A percentile compares a stretch with the other conserved stretches of the same genome.
Conservation (phyloP, 208 protist species). For the Crithidia fasciculata region DNA sequence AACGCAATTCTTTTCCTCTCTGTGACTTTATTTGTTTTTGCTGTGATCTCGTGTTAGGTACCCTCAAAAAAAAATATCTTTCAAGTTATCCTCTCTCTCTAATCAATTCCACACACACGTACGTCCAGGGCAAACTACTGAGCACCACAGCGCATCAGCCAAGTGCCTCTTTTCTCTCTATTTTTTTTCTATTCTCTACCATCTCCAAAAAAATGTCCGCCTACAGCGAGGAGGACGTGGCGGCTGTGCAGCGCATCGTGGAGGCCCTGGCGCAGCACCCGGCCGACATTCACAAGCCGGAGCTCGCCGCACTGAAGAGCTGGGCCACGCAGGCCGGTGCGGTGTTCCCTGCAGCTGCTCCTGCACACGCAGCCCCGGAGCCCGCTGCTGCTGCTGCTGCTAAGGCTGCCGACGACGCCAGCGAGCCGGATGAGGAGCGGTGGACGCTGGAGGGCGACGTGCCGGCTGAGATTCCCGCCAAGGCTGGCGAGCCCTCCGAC, state of each 20-base stretch:
- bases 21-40: too few relatives aligned
- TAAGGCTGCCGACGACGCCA: slow-evolving; percentile 17
- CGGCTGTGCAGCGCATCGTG: slow-evolving; percentile 49
- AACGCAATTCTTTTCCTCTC: too few relatives aligned
- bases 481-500: slow-evolving; percentile 44
- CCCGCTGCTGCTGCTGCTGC: neutral
- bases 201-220: slow-evolving; percentile 30
- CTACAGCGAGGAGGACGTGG: slow-evolving; percentile 35
- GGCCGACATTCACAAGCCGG: slow-evolving; percentile 47
- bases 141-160: too few relatives aligned
- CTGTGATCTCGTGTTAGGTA: too few relatives aligned
- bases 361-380: neutral
- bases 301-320: slow-evolving; percentile 38
- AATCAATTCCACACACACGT: too few relatives aligned
- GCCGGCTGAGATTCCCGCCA: slow-evolving; percentile 33
- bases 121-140: too few relatives aligned
- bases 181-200: slow-evolving; percentile 13
- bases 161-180: slow-evolving; percentile 12
- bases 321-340: slow-evolving; percentile 50
- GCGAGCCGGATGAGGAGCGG: slow-evolving; percentile 64
- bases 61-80: too few relatives aligned
- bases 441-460: slow-evolving; percentile 50
- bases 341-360: slow-evolving; percentile 26
- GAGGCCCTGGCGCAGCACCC: slow-evolving; percentile 35
- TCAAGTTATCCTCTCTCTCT: too few relatives aligned